A percentile compares a stretch with the other conserved stretches of the same genome.
Conservation (phyloP, 1,284 basidiomycete genomes). For the Trichosporon ovoides region DNA sequence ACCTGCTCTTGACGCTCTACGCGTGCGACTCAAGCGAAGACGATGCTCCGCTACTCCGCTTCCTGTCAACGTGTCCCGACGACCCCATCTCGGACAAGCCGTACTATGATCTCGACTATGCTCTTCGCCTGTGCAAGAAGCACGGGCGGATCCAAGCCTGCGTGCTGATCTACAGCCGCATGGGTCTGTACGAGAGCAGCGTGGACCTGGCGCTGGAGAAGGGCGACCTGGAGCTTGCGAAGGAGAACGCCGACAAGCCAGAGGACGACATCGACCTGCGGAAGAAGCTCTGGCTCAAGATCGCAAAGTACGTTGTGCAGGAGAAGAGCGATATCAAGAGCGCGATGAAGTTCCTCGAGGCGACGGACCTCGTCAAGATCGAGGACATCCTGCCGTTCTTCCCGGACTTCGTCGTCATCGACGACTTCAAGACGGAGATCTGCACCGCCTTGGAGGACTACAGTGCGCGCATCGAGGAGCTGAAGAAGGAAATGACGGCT, state of each 20-base stretch:
- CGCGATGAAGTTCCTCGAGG: constrained; percentile 92
- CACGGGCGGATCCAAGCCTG: constrained; percentile 79
- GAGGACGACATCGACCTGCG: constrained; percentile 78
- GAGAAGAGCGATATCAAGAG: constrained; percentile 97
- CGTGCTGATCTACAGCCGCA: constrained; percentile 94
- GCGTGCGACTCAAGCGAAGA: constrained; percentile 56
- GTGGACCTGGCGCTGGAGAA: constrained; percentile 92
- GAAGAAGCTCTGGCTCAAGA: constrained; percentile 96
- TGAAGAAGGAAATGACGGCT: constrained; percentile 95
- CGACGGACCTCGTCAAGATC: constrained; percentile 90
- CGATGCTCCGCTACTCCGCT: constrained; percentile 75
- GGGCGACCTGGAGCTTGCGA: constrained; percentile 87
- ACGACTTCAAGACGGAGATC: constrained; percentile 99
- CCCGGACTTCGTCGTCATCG: constrained; percentile 98
- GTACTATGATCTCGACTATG: constrained; percentile 96
- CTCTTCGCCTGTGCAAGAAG: constrained; percentile 81
- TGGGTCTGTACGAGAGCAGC: constrained; percentile 93
- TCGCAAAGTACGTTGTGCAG: constrained; percentile 93
- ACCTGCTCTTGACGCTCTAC: constrained; percentile 84
- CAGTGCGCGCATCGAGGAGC: constrained; percentile 78
- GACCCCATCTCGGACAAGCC: constrained; percentile 79
- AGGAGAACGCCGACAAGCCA: constrained; percentile 87
- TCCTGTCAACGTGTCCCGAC: constrained; percentile 72
- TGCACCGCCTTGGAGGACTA: constrained; percentile 93
- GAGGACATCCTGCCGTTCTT: constrained; percentile 99